Evolutionary conservation across 140 eudicot species (phyloP).

Genomic region (Senecio squalidus): DNA sequence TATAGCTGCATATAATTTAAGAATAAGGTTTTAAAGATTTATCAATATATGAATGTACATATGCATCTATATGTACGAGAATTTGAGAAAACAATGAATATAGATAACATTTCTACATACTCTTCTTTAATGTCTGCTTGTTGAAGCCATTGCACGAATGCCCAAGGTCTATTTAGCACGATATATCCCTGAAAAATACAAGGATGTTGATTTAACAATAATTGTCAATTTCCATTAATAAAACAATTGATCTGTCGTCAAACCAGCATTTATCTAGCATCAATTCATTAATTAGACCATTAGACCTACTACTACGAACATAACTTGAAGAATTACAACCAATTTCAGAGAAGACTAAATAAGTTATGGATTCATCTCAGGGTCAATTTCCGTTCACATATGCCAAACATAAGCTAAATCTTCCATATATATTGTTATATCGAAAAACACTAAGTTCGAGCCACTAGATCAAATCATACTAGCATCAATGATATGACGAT

Average conservation of each 20-base stretch:
- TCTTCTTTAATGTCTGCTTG: constrained; percentile 93
- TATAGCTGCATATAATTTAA: constrained; percentile 58
- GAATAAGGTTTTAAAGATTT: background rate
- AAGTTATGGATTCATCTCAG: too few relatives aligned
- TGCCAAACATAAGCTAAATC: too few relatives aligned
- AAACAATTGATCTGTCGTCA: background rate
- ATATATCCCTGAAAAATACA: constrained; percentile 74
- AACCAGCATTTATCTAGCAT: background rate
- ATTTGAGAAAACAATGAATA: background rate
- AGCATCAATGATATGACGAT: background rate
- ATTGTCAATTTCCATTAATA: background rate
- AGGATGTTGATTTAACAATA: background rate
- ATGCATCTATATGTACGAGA: constrained; percentile 9
- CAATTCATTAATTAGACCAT: too few relatives aligned
- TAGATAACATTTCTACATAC: constrained; percentile 40
- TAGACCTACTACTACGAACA: too few relatives aligned
- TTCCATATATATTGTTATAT: too few relatives aligned
- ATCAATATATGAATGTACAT: background rate
- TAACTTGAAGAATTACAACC: too few relatives aligned
- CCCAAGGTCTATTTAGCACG: constrained; percentile 99
- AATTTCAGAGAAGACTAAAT: too few relatives aligned
- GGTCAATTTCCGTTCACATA: too few relatives aligned
- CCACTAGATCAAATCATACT: constrained; percentile 1
- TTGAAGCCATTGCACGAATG: constrained; percentile 98
- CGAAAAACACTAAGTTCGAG: too few relatives aligned